Percentiles rank a stretch among this genome's conserved stretches.
phyloP scores from a whole-genome alignment of 2,329 filamentous ascomycete species.

The Emericellopsis cladophorae region DNA sequence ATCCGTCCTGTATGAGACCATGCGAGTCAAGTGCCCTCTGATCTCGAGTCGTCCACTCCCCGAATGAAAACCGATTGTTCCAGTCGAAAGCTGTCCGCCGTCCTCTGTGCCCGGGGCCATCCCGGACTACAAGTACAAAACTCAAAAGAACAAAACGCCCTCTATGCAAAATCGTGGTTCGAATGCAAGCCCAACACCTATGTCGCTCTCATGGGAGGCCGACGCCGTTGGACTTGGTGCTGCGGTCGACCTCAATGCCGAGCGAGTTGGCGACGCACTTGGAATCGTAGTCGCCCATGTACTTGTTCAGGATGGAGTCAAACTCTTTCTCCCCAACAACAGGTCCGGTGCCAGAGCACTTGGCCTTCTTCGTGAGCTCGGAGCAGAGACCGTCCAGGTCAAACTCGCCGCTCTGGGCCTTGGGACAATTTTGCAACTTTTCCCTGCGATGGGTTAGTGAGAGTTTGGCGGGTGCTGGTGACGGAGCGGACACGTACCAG shows the following conservation, averaged over 20 bases:
- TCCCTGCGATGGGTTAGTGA: constrained; percentile 55
- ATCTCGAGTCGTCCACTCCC: no score
- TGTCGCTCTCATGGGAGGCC: constrained; percentile 1
- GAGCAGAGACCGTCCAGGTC: constrained; percentile 89
- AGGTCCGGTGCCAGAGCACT: constrained; percentile 82
- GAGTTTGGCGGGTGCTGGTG: neutral
- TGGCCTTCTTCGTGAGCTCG: constrained; percentile 89
- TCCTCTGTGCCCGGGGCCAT: no score
- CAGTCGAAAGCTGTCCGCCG: no score
- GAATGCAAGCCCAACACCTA: neutral
- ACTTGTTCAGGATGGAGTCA: constrained; percentile 60
- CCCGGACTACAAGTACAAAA: neutral
- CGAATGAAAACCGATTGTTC: no score
- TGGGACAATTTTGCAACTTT: constrained; percentile 73
- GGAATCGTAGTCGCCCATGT: constrained; percentile 31
- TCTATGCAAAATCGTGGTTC: neutral
- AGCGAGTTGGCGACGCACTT: constrained; percentile 32
- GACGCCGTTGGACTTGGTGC: constrained; percentile 8
- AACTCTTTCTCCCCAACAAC: constrained; percentile 86
- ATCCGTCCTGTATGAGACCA: no score
- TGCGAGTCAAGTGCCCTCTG: no score
- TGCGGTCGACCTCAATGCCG: constrained; percentile 38
- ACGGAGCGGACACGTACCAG: constrained; percentile 50
- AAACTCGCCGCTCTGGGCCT: constrained; percentile 80
- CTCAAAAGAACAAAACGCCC: neutral